These are phyloP conservation scores for Candida koratica DNA, from an alignment of 805 yeast species.

Conservation along the genomic window DNA sequence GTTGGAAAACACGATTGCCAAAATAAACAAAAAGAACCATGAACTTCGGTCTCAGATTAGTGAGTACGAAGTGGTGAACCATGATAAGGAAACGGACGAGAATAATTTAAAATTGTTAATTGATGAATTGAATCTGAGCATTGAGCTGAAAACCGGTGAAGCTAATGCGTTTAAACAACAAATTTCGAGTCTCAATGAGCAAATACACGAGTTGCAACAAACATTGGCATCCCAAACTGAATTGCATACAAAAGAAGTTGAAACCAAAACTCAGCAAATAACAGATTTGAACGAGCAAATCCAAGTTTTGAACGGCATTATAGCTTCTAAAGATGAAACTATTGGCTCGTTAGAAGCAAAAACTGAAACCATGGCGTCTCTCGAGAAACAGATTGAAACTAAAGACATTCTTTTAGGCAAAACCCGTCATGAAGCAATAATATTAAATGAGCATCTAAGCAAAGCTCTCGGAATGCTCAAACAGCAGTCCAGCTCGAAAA, in stretches of 20 bases:
- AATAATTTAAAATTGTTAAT: constrained; percentile 41
- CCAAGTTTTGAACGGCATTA: constrained; percentile 10
- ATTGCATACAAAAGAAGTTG: constrained; percentile 3
- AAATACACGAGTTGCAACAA: background rate
- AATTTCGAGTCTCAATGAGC: constrained; percentile 1
- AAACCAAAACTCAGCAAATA: background rate
- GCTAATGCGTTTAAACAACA: constrained; percentile 9
- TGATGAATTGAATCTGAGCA: constrained; percentile 44
- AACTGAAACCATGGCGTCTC: constrained; percentile 37
- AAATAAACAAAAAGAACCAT: constrained; percentile 36
- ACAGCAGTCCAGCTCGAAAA: constrained; percentile 55
- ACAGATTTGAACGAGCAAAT: constrained; percentile 9
- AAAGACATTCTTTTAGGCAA: constrained; percentile 83
- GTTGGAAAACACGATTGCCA: constrained; percentile 36
- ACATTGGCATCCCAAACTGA: background rate
- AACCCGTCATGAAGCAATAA: constrained; percentile 89
- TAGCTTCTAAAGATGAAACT: constrained; percentile 5
- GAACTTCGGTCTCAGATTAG: constrained; percentile 39
- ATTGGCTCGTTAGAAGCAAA: constrained; percentile 15
- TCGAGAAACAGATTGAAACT: constrained; percentile 51
- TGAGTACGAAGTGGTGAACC: constrained; percentile 36
- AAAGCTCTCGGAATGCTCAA: constrained; percentile 84
- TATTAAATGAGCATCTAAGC: constrained; percentile 90
- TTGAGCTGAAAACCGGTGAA: constrained; percentile 26
- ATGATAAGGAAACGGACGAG: constrained; percentile 36